These are phyloP conservation scores for Amphicarpaea edgeworthii DNA, from an alignment of 306 rosid species.

Conservation along the genomic window DNA sequence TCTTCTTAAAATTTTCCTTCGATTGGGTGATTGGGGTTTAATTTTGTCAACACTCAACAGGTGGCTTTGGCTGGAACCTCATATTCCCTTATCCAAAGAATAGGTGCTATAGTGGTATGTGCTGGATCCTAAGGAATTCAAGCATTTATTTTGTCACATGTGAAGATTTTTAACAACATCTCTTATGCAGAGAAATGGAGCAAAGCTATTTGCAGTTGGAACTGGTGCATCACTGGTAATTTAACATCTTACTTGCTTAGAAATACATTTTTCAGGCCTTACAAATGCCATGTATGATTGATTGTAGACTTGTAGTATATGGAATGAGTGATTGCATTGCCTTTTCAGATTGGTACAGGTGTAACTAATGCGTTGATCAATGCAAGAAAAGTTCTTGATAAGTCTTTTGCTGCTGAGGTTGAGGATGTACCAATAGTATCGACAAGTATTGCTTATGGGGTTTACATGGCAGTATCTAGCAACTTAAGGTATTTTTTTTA, in stretches of 20 bases:
- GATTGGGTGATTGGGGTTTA: not conserved
- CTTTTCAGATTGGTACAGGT: constrained; percentile 85
- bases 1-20: too few species aligned
- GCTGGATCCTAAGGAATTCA: constrained; percentile 29
- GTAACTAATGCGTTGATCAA: constrained; percentile 82
- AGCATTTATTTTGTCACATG: not conserved
- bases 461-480: constrained; percentile 92
- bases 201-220: constrained; percentile 92
- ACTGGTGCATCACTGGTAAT: constrained; percentile 78
- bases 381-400: constrained; percentile 71
- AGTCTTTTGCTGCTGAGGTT: constrained; percentile 82
- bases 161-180: constrained; percentile 36
- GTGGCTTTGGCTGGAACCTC: constrained; percentile 70
- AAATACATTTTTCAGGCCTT: not conserved
- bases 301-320: not conserved
- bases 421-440: constrained; percentile 80
- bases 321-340: not conserved
- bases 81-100: constrained; percentile 58
- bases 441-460: constrained; percentile 89
- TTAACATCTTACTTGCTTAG: constrained; percentile 12
- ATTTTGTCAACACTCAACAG: constrained; percentile 48
- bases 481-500: constrained; percentile 70
- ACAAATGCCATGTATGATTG: constrained; percentile 16
- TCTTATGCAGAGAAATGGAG: constrained; percentile 82
- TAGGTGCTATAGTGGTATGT: constrained; percentile 78